A percentile compares a stretch with the other conserved stretches of the same genome.
Evolutionary conservation across 225 moss, liverwort and hornwort genomes (phyloP).

Genomic region (Pleurozium schreberi): DNA sequence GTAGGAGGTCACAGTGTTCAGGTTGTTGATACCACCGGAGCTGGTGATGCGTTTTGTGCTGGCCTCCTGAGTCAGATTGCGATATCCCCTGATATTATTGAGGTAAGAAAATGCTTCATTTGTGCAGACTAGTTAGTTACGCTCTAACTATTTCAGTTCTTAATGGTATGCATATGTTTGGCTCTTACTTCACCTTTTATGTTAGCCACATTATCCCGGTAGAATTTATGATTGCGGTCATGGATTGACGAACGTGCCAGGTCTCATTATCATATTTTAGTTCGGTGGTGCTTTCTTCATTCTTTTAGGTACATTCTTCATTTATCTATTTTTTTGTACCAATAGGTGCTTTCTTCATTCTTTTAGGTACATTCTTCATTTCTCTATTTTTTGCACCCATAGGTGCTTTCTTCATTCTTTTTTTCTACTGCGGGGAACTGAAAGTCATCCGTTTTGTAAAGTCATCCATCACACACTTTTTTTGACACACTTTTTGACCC

Average conservation of each 20-base stretch:
- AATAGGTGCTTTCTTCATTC: too few relatives aligned
- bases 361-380: neutral
- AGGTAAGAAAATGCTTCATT: slow-evolving; percentile 3
- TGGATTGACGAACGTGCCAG: neutral
- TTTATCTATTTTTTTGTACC: neutral
- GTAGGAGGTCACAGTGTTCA: slow-evolving; percentile 28
- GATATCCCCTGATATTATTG: slow-evolving; percentile 5
- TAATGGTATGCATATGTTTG: neutral
- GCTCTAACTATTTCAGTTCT: neutral
- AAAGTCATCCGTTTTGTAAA: too few relatives aligned
- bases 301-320: too few relatives aligned
- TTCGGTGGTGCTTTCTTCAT: neutral
- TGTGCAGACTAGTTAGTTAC: neutral
- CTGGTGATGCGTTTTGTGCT: slow-evolving; percentile 61
- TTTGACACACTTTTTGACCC: neutral
- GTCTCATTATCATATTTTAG: neutral
- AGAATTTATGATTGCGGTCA: neutral
- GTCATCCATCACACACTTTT: neutral
- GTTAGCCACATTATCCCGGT: neutral
- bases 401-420: neutral
- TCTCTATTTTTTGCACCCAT: neutral
- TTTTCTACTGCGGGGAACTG: neutral
- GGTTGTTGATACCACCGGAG: slow-evolving; percentile 52
- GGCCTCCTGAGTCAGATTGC: slow-evolving; percentile 35
- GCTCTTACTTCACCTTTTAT: neutral